Evolutionary conservation across 1,139 yeast genomes (phyloP), one percentile per base, ranked within the genome.

Genomic region (Scheffersomyces quercinus): DNA sequence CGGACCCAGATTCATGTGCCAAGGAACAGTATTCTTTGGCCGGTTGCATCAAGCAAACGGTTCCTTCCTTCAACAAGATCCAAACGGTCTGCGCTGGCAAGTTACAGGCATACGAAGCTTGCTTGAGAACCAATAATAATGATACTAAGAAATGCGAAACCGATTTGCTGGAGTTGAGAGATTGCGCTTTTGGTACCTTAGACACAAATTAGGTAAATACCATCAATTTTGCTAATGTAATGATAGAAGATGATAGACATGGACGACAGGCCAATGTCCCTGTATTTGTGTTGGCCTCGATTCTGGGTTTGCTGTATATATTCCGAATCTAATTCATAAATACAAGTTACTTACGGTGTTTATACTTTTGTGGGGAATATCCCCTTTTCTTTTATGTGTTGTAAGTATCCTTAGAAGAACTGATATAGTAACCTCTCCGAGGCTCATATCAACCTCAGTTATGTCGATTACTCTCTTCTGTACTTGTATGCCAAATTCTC

Each of bases 21-120:
- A 55, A 59, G 35, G 77, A 80, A 52, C 90, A 83, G 59, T 59
- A 62, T 31, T 65, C 65, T 16, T 68, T 85, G 46, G 75, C 85
- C 16, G 56, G 60, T 33, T 85, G 91, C 60, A 85, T 84, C 48
- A 74, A 72, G 55, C 66, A 70, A 5, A 64, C 70, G 44, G 88
- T 84, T 10, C 88, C 90, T 1, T 72, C 86, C 20, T 82, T 83
- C 61, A 81, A 79, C 53, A 77, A 72, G 57, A 83, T 85, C 52
- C 82, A 83, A 54, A 71, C 72, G 26, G 72, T 73, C 32, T 85
- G 91, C 60, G 68, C 77, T 13, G 75, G 70, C 8, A 73, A 74
- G 48, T 70, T 84, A 61, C 74, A 75, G 53, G 77, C 71, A 1
- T 85, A 84, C 58, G 89, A 85, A 54, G 72, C 72, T 30, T 85